Conservation (phyloP, 768 basidiomycete genomes). For the Tubosaeta sp. region DNA sequence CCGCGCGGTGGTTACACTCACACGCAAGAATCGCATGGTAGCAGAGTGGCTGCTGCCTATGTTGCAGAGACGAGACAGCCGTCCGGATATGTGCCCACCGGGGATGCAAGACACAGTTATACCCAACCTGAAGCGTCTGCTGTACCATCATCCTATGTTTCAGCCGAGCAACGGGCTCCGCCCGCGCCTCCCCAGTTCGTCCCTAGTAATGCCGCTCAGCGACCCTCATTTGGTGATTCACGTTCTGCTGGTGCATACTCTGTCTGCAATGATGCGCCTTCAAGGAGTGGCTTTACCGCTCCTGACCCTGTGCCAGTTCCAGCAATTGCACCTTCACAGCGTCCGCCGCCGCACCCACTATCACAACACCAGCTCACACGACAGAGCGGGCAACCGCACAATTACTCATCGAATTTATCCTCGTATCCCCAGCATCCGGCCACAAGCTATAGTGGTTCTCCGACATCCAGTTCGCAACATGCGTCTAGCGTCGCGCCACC, state of each 20-base stretch:
- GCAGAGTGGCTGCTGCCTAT: slow-evolving; percentile 3
- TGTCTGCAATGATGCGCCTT: slow-evolving; percentile 4
- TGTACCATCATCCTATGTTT: slow-evolving; percentile 11
- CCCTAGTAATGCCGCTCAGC: slow-evolving; percentile 12
- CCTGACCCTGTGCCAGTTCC: slow-evolving; percentile 15
- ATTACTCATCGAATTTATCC: slow-evolving; percentile 14
- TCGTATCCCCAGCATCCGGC: slow-evolving; percentile 16
- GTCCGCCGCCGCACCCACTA: slow-evolving; percentile 6
- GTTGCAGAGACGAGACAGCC: slow-evolving; percentile 20
- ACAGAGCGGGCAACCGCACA: slow-evolving; percentile 14
- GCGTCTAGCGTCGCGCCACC: slow-evolving; percentile 9
- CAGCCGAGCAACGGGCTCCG: slow-evolving; percentile 16
- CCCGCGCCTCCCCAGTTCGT: slow-evolving; percentile 13
- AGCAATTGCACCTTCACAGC: slow-evolving; percentile 16
- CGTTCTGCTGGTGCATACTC: slow-evolving; percentile 18
- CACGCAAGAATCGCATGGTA: slow-evolving; percentile 16
- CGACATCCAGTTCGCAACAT: slow-evolving; percentile 17
- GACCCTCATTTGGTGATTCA: slow-evolving; percentile 21
- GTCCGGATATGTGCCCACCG: slow-evolving; percentile 15
- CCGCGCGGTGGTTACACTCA: slow-evolving; percentile 15
- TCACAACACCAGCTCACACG: slow-evolving; percentile 20
- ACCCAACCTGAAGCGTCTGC: slow-evolving; percentile 13
- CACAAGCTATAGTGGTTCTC: slow-evolving; percentile 13
- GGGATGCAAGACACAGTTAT: slow-evolving; percentile 21
- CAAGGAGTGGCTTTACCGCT: slow-evolving; percentile 12